Conservation (phyloP, 768 basidiomycete species). For the Pisolithus sp. region DNA sequence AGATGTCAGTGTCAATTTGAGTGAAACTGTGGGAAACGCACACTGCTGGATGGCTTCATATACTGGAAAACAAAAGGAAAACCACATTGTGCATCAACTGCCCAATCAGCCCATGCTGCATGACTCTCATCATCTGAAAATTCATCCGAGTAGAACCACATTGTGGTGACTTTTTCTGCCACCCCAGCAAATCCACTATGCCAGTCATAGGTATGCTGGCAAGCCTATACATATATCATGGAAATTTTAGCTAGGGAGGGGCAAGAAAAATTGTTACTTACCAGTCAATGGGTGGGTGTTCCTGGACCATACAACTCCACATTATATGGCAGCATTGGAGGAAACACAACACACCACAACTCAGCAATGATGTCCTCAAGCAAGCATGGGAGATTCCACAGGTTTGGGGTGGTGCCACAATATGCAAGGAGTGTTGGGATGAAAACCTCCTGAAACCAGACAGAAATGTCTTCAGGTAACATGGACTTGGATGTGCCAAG, state of each 20-base stretch:
- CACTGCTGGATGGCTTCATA: not conserved
- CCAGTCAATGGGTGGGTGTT: not conserved
- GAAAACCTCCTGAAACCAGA: not conserved
- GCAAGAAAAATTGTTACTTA: not conserved
- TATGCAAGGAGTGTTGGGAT: not conserved
- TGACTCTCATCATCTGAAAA: not conserved
- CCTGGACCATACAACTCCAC: not conserved
- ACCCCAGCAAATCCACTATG: not conserved
- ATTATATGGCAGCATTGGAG: not conserved
- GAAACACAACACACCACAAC: not conserved
- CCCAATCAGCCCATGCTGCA: not conserved
- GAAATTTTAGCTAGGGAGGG: not conserved
- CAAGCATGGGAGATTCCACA: not conserved
- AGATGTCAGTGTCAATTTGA: not conserved
- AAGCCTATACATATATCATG: not conserved
- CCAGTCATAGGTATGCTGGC: not conserved
- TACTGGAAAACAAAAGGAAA: not conserved
- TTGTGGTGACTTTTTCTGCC: not conserved
- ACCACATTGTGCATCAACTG: not conserved
- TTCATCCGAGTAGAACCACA: not conserved
- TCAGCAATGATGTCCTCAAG: not conserved
- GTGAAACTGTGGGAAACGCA: not conserved
- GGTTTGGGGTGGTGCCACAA: not conserved
- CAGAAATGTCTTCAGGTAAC: not conserved
- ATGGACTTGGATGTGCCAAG: not conserved